These are phyloP conservation scores for Naganishia kalamii DNA, from an alignment of 768 basidiomycete species.

Conservation along the genomic window DNA sequence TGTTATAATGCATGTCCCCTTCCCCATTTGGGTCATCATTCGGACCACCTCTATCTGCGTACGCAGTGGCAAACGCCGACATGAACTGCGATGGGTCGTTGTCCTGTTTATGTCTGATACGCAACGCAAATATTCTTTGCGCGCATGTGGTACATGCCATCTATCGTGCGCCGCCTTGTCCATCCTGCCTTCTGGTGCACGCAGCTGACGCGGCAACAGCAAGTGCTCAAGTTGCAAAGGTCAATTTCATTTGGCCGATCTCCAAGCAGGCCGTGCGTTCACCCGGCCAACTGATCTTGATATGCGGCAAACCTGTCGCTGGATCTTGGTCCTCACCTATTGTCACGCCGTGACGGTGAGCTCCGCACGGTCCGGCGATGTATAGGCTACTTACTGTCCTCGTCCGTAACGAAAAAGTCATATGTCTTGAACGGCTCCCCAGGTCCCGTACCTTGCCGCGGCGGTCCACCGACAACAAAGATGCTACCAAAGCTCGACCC, in stretches of 20 bases:
- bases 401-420: slow-evolving; percentile 74
- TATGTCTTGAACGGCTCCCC: slow-evolving; percentile 84
- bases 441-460: slow-evolving; percentile 68
- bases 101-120: too few relatives aligned
- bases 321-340: slow-evolving; percentile 56
- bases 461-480: slow-evolving; percentile 80
- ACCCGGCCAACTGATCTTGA: slow-evolving; percentile 76
- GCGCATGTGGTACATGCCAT: background rate
- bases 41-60: too few relatives aligned
- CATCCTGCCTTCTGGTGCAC: background rate
- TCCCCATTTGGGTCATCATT: too few relatives aligned
- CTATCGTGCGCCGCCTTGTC: background rate
- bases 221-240: slow-evolving; percentile 81
- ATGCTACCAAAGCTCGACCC: slow-evolving; percentile 82
- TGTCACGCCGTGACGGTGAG: background rate
- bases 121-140: background rate
- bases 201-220: background rate
- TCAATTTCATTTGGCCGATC: slow-evolving; percentile 73
- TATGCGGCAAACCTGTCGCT: slow-evolving; percentile 62
- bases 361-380: slow-evolving; percentile 14
- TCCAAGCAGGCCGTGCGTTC: slow-evolving; percentile 75
- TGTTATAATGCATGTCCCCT: too few relatives aligned
- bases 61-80: too few relatives aligned
- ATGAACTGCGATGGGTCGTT: too few relatives aligned
- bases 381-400: slow-evolving; percentile 54